phyloP scores from a whole-genome alignment of 2,329 filamentous ascomycete genomes.

The Zasmidium citrigriseum region DNA sequence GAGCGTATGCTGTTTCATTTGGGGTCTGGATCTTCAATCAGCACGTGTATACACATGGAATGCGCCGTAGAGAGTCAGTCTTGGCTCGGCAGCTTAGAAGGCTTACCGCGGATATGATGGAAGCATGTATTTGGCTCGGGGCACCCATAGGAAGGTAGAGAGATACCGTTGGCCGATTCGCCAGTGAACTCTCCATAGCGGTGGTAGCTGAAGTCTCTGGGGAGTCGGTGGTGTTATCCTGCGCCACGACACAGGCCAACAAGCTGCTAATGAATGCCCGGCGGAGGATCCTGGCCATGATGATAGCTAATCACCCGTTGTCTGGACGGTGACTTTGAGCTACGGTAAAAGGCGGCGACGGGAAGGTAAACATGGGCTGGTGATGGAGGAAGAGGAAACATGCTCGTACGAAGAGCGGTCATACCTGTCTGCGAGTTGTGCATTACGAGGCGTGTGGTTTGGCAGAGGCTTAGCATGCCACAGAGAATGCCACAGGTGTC shows the following conservation, averaged over 20 bases:
- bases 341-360: not conserved
- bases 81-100: not conserved
- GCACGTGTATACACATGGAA: not conserved
- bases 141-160: conserved; percentile 22
- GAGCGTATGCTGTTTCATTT: conserved; percentile 28
- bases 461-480: not conserved
- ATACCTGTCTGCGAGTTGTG: not conserved
- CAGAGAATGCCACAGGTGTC: not conserved
- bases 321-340: not conserved
- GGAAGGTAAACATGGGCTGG: not conserved
- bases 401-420: not conserved
- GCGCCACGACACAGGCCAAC: conserved; percentile 8
- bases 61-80: not conserved
- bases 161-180: conserved; percentile 10
- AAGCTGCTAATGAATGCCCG: conserved; percentile 5
- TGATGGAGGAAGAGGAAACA: not conserved
- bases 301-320: not conserved
- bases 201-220: not conserved
- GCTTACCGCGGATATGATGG: conserved; percentile 23
- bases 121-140: conserved; percentile 21
- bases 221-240: conserved; percentile 11
- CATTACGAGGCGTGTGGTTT: not conserved
- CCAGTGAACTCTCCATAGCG: not conserved
- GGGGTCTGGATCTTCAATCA: conserved; percentile 14
- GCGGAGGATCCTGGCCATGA: not conserved